These are phyloP conservation scores for Paraconiothyrium brasiliense DNA, from an alignment of 2,329 filamentous ascomycete species.

Conservation along the genomic window DNA sequence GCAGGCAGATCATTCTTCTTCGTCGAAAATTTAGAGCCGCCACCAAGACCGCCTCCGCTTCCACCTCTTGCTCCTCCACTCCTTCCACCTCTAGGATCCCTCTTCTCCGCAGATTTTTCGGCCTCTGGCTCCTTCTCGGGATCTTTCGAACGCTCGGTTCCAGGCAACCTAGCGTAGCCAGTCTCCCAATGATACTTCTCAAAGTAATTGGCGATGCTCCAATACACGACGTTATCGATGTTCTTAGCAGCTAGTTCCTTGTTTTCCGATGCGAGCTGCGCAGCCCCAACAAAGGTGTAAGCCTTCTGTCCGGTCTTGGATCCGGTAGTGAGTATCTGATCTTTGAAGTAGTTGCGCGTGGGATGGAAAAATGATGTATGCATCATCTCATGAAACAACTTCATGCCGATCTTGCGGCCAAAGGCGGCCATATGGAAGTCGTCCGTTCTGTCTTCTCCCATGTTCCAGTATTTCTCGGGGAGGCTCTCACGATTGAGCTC, in stretches of 20 bases:
- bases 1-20: not conserved
- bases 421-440: constrained; percentile 4
- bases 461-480: constrained; percentile 1
- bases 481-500: not conserved
- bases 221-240: constrained; percentile 2
- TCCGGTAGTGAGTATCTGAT: not conserved
- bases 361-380: not conserved
- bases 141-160: too few species aligned
- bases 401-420: not conserved
- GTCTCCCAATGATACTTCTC: not conserved
- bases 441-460: not conserved
- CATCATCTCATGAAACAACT: constrained; percentile 2
- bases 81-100: not conserved
- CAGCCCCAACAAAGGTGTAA: not conserved
- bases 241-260: not conserved
- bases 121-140: not conserved
- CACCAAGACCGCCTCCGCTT: not conserved
- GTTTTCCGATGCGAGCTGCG: not conserved
- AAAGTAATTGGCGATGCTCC: constrained; percentile 1
- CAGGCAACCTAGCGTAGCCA: not conserved
- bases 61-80: not conserved
- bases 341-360: not conserved
- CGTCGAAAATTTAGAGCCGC: not conserved
- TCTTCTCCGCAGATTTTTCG: not conserved
- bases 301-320: not conserved